Conservation (phyloP, 805 yeast species). For the Yueomyces sp. region DNA sequence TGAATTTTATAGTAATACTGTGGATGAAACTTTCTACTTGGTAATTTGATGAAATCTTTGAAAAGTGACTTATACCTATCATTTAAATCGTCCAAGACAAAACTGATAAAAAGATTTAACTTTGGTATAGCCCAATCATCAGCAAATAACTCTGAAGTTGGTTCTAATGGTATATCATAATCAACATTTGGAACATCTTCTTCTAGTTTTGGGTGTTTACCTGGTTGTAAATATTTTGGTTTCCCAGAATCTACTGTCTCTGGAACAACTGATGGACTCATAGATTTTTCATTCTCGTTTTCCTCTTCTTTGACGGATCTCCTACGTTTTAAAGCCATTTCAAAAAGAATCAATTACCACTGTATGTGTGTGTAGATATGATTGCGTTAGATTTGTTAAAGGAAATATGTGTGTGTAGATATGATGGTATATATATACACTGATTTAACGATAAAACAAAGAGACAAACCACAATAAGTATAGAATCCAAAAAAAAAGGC, state of each 20-base stretch:
- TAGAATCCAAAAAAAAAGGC: no score
- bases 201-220: conserved; percentile 21
- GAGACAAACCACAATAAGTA: no score
- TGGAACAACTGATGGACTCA: conserved; percentile 1
- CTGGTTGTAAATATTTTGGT: conserved; percentile 7
- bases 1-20: conserved; percentile 60
- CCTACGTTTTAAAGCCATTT: conserved; percentile 14
- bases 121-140: conserved; percentile 23
- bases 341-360: no score
- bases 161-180: conserved; percentile 17
- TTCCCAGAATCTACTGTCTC: background rate
- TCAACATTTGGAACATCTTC: conserved; percentile 11
- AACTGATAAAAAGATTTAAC: conserved; percentile 19
- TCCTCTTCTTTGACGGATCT: conserved; percentile 1
- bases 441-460: no score
- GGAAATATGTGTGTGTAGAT: no score
- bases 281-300: background rate
- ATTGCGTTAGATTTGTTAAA: no score
- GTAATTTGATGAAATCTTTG: conserved; percentile 54
- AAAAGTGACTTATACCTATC: conserved; percentile 19
- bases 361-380: no score
- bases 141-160: conserved; percentile 19
- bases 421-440: no score
- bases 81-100: conserved; percentile 16
- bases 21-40: conserved; percentile 61